Percentiles rank a stretch among this genome's conserved stretches.
phyloP scores from a whole-genome alignment of 2,329 filamentous ascomycete species.

The Trichoderma koningiopsis region DNA sequence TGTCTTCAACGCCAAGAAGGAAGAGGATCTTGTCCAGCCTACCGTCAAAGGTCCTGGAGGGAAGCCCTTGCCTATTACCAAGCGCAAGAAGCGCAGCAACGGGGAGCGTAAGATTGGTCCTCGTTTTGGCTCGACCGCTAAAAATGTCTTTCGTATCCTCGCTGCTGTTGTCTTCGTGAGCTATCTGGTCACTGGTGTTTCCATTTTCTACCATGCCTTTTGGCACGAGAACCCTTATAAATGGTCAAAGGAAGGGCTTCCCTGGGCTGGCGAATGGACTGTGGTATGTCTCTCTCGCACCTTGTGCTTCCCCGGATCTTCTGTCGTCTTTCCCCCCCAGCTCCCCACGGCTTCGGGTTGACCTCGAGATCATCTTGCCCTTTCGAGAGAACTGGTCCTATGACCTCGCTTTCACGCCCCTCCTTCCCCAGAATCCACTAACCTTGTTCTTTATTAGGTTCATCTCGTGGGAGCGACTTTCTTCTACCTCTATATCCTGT shows the following conservation, averaged over 20 bases:
- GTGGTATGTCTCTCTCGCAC: conserved; percentile 60
- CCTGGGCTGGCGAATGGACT: conserved; percentile 76
- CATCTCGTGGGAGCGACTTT: conserved; percentile 85
- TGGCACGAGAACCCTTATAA: conserved; percentile 43
- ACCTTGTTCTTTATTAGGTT: conserved; percentile 57
- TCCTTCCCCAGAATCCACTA: conserved; percentile 13
- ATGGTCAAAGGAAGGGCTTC: conserved; percentile 49
- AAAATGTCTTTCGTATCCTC: conserved; percentile 74
- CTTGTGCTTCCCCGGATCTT: neutral
- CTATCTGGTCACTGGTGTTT: conserved; percentile 73
- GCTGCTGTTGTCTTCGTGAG: conserved; percentile 71
- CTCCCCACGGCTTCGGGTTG: neutral
- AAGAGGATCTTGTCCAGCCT: conserved; percentile 50
- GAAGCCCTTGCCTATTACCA: conserved; percentile 76
- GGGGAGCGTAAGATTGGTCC: conserved; percentile 48
- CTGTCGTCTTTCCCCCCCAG: neutral
- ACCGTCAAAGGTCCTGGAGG: conserved; percentile 77
- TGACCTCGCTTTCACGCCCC: neutral
- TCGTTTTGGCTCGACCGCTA: conserved; percentile 67
- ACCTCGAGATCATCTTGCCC: neutral
- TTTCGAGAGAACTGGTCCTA: neutral
- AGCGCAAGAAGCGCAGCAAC: conserved; percentile 56
- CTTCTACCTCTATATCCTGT: conserved; percentile 81
- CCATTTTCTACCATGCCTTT: conserved; percentile 75
- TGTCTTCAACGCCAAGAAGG: conserved; percentile 53